Percentiles rank a stretch among this genome's conserved stretches.
These are phyloP conservation scores for Asterella californica DNA, from an alignment of 225 moss, liverwort and hornwort genomes.

Conservation along the genomic window DNA sequence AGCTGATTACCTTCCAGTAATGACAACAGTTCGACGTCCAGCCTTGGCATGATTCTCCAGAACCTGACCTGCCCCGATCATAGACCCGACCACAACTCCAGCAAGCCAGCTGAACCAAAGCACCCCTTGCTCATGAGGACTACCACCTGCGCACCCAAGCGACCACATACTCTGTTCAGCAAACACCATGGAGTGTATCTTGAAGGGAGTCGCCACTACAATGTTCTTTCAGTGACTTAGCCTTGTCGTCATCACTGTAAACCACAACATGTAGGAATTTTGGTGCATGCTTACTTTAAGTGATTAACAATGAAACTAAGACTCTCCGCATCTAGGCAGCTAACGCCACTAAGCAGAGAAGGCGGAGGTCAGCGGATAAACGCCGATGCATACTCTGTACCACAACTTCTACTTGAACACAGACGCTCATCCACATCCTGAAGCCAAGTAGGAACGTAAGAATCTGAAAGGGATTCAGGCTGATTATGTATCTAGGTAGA, in stretches of 20 bases:
- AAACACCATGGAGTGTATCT: no score
- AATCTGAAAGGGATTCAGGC: background rate
- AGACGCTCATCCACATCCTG: background rate
- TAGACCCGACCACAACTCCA: conserved; percentile 85
- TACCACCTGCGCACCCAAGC: conserved; percentile 46
- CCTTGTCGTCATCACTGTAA: background rate
- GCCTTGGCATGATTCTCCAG: conserved; percentile 79
- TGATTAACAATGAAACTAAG: background rate
- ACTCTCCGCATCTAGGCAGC: background rate
- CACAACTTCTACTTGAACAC: background rate
- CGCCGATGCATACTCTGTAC: background rate
- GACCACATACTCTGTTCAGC: background rate
- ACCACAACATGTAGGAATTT: background rate
- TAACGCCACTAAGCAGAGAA: background rate
- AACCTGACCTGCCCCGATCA: conserved; percentile 91
- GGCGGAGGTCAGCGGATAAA: background rate
- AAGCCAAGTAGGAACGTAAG: background rate
- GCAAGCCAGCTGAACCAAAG: conserved; percentile 94
- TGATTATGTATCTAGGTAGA: background rate
- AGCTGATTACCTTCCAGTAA: conserved; percentile 73
- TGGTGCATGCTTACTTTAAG: background rate
- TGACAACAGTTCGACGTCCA: conserved; percentile 81
- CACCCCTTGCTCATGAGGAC: conserved; percentile 73
- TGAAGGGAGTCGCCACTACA: background rate
- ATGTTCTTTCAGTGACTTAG: background rate